Base-by-base conservation (phyloP, 352 stramenopile genomes). In the Lagenidium giganteum region DNA sequence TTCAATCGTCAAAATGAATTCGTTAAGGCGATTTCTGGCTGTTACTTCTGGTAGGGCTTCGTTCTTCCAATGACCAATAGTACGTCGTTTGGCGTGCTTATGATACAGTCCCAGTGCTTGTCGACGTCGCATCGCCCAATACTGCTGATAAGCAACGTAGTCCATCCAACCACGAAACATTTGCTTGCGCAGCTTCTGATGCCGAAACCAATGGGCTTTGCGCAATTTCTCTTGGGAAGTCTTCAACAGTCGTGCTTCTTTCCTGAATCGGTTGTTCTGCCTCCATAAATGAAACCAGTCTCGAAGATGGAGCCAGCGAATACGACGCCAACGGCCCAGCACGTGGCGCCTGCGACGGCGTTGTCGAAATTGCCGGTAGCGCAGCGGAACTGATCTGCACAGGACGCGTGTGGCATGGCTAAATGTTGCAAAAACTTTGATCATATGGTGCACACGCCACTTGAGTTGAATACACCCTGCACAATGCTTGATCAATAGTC, bases 131-230 rank as follows among this genome's bases (percentile, higher is more conserved):
- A 11, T 12, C 13, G 16, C 21, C 8, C 12, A 11, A 17, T 16
- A 17, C 1, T 28, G n/a, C 16, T 42, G 8, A n/a, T 12, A 9
- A 17, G 7, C 36, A 9, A 27, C 20, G 36, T 42, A n/a, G 12
- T 11, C 14, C 9, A n/a, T 35, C 55, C 55, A 60, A 1, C 28
- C 20, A 11, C 14, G 24, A 7, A 59, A 8, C 18, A 56, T 42
- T 3, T 2, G 18, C 23, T 64, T 56, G 17, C 55, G 26, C 4
- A 59, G 21, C 23, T 60, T 55, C 22, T 59, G 48, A 26, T 64
- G 43, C 26, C 43, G 55, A 34, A 60, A 59, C 55, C 48, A 64
- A 13, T 37, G 12, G 3, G 44, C 45, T 24, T 55, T 55, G 4
- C 55, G 35, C 9, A 55, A 16, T 14, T 64, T 64, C 8, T 30